Base-by-base conservation (phyloP, 352 stramenopile genomes). In the Stephanocyclus meneghinianus region DNA sequence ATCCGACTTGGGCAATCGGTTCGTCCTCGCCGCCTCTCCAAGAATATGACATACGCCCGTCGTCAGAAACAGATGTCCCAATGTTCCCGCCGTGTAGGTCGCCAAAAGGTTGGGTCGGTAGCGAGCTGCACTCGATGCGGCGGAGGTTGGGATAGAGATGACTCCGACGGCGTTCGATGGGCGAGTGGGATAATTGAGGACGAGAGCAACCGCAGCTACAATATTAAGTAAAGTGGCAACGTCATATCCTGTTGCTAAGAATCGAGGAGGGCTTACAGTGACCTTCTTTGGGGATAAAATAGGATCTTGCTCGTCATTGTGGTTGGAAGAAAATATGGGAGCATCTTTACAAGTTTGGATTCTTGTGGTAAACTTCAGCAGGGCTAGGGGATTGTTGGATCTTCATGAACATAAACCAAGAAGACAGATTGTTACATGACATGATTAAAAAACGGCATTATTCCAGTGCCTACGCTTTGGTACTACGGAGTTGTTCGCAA, bases 31-130 rank as follows among this genome's bases (percentile, higher is more conserved):
- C 6, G 68, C 63, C n/a, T 68, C 29, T 0, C 59, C 45, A 60
- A 81, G 61, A 29, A 81, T 63, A 15, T 77, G 51, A 40, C 74
- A 81, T 26, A 68, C 51, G 30, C 67, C 66, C 4, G 35, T 68
- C 10, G 48, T 60, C n/a, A 81, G 56, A n/a, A 81, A 57, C 3
- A 81, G 47, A 64, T 81, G 32, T 11, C 66, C 67, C 29, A 81
- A 71, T 21, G 59, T 37, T 32, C 66, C 67, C 10, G 66, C 62
- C 30, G 60, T 76, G n/a, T 73, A 77, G 10, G 74, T 81, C 16
- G 66, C 53, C 18, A 80, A 35, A 55, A 74, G 8, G 26, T 74
- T 80, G 5, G 62, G 72, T 53, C 56, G 63, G 40, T 80, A 63
- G 5, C 63, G 62, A 61, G 45, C 37, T 45, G 57, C 9, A 57